These are phyloP conservation scores for Cytospora chrysosperma DNA, from an alignment of 2,329 filamentous ascomycete genomes.

Conservation along the genomic window DNA sequence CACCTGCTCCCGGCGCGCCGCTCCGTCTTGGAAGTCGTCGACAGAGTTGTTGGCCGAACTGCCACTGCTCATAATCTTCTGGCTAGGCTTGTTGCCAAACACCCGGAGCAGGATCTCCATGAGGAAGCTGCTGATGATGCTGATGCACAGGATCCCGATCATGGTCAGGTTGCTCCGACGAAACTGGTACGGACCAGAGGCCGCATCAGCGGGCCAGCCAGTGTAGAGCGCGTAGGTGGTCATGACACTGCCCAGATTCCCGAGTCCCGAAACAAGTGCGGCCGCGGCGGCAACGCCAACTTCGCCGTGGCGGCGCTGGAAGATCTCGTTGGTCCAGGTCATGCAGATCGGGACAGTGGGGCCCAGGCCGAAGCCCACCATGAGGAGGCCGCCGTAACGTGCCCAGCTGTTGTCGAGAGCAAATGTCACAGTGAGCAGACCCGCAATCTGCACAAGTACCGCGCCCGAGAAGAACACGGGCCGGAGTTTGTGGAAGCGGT, in stretches of 20 bases:
- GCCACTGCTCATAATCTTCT: conserved; percentile 41
- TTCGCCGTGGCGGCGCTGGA: conserved; percentile 85
- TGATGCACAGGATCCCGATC: conserved; percentile 79
- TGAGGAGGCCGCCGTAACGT: conserved; percentile 82
- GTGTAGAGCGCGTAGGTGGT: conserved; percentile 89
- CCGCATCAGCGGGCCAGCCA: conserved; percentile 77
- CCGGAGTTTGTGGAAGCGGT: conserved; percentile 79
- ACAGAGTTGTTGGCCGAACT: conserved; percentile 39
- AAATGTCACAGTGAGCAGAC: conserved; percentile 77
- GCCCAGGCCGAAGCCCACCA: conserved; percentile 86
- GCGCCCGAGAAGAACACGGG: conserved; percentile 79
- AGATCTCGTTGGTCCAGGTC: conserved; percentile 90
- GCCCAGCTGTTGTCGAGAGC: conserved; percentile 72
- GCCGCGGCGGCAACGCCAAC: conserved; percentile 85
- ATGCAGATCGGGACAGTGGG: conserved; percentile 92
- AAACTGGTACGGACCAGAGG: conserved; percentile 67
- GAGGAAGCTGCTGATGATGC: conserved; percentile 67
- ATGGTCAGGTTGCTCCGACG: conserved; percentile 83
- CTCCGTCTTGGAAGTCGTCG: conserved; percentile 57
- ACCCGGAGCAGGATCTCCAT: conserved; percentile 67
- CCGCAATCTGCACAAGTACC: conserved; percentile 75
- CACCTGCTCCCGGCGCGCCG: conserved; percentile 55
- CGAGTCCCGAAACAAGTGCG: conserved; percentile 81
- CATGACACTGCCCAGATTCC: conserved; percentile 81
- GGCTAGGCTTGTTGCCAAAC: conserved; percentile 53